Evolutionary conservation across 805 yeast species (phyloP), one percentile per base, ranked within the genome.

Genomic region (Kodamaea sagamina): DNA sequence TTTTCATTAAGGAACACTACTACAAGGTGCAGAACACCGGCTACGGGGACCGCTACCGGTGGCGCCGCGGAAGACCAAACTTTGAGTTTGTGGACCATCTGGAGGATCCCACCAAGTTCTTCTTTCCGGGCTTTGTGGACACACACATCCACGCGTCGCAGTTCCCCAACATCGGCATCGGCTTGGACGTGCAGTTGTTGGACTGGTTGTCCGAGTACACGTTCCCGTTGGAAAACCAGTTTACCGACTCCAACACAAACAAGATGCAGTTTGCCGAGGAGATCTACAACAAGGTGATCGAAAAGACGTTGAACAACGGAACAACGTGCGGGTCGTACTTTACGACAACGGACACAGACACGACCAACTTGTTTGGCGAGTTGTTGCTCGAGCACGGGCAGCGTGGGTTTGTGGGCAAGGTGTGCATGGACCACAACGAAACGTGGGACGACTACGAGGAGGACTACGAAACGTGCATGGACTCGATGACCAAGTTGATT

Each of bases 301-400:
- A 65, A 3, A 79, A 84, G 43, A 87, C 97, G 0, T 66, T 93
- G 49, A 55, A 60, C 2, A 73, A 82, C 58, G 99, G 99, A 15
- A 93, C 98, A 0, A 93, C 99, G 1, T 82, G 92, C 43, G 96
- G 96, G 0, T 76, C 95, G 0, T 93, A 93, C 66, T 93, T 82
- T 61, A 92, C 97, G 3, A 89, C 98, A 0, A 82, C 88, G 36
- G 95, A 92, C 57, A 70, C 82, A 0, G 78, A 77, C 5, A 82
- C 96, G 3, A 78, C 97, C 2, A 83, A 83, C 40, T 53, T 84
- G 27, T 76, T 93, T 55, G 96, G 95, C 1, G 85, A 84, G 46
- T 59, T 85, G 11, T 81, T 92, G 26, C 65, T 82, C 9, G 47
- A 68, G 29, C 52, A 67, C 22, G 96, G 96, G 28, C 98, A 90